Evolutionary conservation across 768 basidiomycete species (phyloP).

Genomic region (Strobilomyces echinocephalus): DNA sequence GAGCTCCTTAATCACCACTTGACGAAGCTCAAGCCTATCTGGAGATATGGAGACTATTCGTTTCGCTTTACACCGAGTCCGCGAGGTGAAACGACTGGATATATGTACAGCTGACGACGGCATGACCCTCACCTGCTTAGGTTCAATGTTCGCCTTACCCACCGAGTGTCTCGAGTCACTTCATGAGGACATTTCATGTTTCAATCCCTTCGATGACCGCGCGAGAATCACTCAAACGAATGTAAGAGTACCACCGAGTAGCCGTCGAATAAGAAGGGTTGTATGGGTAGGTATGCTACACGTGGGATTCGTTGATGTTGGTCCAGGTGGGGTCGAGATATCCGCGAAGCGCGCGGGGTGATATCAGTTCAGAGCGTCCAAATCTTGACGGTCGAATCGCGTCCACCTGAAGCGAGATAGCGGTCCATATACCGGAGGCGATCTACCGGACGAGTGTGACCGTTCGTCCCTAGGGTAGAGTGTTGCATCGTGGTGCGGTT

Average conservation of each 20-base stretch:
- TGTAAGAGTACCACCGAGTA: neutral
- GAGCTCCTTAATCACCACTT: no score
- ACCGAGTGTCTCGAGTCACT: no score
- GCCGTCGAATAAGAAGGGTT: constrained; percentile 8
- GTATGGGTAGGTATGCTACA: constrained; percentile 27
- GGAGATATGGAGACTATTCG: no score
- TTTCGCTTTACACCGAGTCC: no score
- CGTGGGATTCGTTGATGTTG: constrained; percentile 18
- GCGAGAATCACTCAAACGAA: neutral
- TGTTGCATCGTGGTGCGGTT: constrained; percentile 93
- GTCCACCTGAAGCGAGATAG: constrained; percentile 86
- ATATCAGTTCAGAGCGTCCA: constrained; percentile 72
- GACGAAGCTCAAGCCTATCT: no score
- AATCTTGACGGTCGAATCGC: constrained; percentile 82
- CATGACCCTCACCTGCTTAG: no score
- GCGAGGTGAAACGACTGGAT: no score
- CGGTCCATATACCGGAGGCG: constrained; percentile 92
- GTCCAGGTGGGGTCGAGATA: constrained; percentile 15
- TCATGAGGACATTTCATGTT: no score
- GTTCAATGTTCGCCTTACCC: no score
- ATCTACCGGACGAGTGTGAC: constrained; percentile 88
- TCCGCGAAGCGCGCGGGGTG: constrained; percentile 1
- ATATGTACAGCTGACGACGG: no score
- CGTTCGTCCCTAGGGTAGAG: constrained; percentile 79
- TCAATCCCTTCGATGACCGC: no score